phyloP scores from a whole-genome alignment of 2,329 filamentous ascomycete species.

The Pseudovirgaria hyperparasitica region DNA sequence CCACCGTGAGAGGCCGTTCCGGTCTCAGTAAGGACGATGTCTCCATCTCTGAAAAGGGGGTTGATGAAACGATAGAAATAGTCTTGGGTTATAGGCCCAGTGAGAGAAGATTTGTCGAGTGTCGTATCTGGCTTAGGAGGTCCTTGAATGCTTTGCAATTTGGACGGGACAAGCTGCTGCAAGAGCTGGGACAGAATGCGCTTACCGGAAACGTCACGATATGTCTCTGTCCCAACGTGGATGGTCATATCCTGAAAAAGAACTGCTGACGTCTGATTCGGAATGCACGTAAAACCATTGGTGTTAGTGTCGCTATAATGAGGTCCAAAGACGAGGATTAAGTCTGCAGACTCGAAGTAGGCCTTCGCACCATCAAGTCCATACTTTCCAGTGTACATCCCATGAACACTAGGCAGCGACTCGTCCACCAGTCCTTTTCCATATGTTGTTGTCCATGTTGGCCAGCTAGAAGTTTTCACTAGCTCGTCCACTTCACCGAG shows the following conservation, averaged over 20 bases:
- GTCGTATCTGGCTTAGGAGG: conserved; percentile 1
- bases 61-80: conserved; percentile 36
- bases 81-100: conserved; percentile 33
- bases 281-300: conserved; percentile 25
- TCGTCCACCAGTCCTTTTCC: conserved; percentile 41
- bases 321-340: conserved; percentile 35
- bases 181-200: conserved; percentile 3
- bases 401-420: conserved; percentile 33
- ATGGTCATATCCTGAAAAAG: conserved; percentile 21
- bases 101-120: conserved; percentile 2
- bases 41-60: conserved; percentile 36
- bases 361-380: conserved; percentile 20
- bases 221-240: conserved; percentile 16
- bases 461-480: conserved; percentile 31
- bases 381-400: conserved; percentile 34
- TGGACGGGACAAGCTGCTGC: conserved; percentile 1
- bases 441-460: conserved; percentile 35
- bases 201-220: conserved; percentile 24
- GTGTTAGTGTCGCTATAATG: conserved; percentile 37
- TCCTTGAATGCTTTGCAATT: conserved; percentile 3
- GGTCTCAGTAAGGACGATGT: conserved; percentile 46
- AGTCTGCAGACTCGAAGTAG: conserved; percentile 29
- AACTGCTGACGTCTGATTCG: conserved; percentile 20
- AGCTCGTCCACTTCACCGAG: conserved; percentile 30
- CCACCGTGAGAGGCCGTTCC: conserved; percentile 33